Conservation (phyloP, 1,284 basidiomycete genomes). For the Pseudozyma hubeiensis region DNA sequence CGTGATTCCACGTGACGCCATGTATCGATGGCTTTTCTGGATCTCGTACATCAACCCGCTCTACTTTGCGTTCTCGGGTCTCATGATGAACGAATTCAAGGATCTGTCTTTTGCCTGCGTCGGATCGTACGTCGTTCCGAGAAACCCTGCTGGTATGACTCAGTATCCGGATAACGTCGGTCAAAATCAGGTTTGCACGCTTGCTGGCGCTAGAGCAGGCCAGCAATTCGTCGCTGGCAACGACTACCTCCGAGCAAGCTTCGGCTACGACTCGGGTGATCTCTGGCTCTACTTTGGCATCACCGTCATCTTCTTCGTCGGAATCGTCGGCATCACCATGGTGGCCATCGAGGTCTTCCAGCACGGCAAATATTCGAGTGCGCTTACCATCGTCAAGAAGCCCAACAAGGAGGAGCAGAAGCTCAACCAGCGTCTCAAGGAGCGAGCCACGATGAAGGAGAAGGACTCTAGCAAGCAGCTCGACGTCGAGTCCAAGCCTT, state of each 20-base stretch:
- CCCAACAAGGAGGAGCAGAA: conserved; percentile 54
- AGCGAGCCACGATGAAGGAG: conserved; percentile 40
- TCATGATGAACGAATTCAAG: conserved; percentile 74
- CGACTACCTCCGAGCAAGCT: conserved; percentile 47
- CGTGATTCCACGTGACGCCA: conserved; percentile 74
- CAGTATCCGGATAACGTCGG: conserved; percentile 37
- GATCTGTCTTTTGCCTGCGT: conserved; percentile 47
- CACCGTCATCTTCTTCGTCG: conserved; percentile 52
- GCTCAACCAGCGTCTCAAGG: conserved; percentile 52
- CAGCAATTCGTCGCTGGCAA: conserved; percentile 37
- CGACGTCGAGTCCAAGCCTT: conserved; percentile 41
- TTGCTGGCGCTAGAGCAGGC: conserved; percentile 35
- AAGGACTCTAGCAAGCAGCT: conserved; percentile 43
- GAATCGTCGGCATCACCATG: conserved; percentile 62
- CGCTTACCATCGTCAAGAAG: conserved; percentile 50
- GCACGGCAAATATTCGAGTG: conserved; percentile 32
- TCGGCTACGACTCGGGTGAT: conserved; percentile 37
- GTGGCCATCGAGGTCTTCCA: conserved; percentile 48
- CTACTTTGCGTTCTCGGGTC: conserved; percentile 73
- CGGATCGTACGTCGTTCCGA: conserved; percentile 50
- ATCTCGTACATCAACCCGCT: conserved; percentile 69
- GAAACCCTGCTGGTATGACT: conserved; percentile 30
- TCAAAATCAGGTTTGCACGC: conserved; percentile 52
- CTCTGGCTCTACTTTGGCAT: conserved; percentile 58
- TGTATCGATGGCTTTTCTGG: conserved; percentile 69